Percentiles rank a stretch among this genome's conserved stretches.
Evolutionary conservation across 2,329 filamentous ascomycete genomes (phyloP).

Genomic region (Beauveria sp.): DNA sequence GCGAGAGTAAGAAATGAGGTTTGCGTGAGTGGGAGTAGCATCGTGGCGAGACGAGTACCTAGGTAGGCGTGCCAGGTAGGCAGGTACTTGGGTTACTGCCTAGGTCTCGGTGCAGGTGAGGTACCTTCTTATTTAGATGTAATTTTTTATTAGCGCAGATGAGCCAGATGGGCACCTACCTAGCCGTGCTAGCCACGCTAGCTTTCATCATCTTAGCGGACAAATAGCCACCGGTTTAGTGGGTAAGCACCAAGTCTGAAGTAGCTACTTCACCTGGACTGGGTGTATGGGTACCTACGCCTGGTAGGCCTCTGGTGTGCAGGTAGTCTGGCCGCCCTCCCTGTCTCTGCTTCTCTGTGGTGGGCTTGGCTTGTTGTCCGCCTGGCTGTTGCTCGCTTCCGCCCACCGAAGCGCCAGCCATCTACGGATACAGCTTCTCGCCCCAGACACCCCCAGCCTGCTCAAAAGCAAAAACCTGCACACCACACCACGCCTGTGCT

Average conservation of each 20-base stretch:
- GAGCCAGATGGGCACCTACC: neutral
- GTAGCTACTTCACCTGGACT: too few species aligned
- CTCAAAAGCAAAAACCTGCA: conserved; percentile 2
- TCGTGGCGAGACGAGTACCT: neutral
- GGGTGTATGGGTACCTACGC: too few species aligned
- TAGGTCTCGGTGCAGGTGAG: neutral
- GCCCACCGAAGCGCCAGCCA: conserved; percentile 2
- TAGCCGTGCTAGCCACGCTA: too few species aligned
- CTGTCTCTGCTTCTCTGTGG: too few species aligned
- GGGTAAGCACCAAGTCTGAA: too few species aligned
- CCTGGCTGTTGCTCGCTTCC: neutral
- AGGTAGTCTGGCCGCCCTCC: too few species aligned
- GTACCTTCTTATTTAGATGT: neutral
- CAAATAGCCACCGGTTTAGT: too few species aligned
- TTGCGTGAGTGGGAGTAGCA: neutral
- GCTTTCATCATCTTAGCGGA: too few species aligned
- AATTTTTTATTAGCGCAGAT: too few species aligned
- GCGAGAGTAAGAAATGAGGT: neutral
- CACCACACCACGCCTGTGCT: neutral
- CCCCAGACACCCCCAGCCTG: conserved; percentile 6
- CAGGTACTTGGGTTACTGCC: neutral
- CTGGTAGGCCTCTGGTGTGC: too few species aligned
- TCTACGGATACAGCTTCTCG: conserved; percentile 3
- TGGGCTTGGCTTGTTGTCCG: too few species aligned
- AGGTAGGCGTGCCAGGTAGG: neutral